Evolutionary conservation across 768 basidiomycete species (phyloP).

Genomic region (Amyloporia xantha): DNA sequence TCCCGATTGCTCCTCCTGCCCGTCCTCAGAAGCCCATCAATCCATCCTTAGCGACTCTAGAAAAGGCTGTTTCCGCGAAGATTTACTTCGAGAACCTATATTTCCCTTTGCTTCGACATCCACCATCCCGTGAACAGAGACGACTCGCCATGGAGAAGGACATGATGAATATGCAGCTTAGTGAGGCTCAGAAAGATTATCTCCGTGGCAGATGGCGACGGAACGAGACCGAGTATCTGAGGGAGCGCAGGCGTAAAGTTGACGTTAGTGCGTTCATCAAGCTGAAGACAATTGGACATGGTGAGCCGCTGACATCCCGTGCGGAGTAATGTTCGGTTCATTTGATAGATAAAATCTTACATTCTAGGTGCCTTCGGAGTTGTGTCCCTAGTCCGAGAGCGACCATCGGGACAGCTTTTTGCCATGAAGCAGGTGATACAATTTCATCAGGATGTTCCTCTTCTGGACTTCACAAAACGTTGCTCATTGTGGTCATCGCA

Average conservation of each 20-base stretch:
- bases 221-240: slow-evolving; percentile 87
- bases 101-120: slow-evolving; percentile 79
- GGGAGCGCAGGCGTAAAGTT: slow-evolving; percentile 77
- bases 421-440: slow-evolving; percentile 89
- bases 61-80: slow-evolving; percentile 87
- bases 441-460: slow-evolving; percentile 16
- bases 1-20: slow-evolving; percentile 23
- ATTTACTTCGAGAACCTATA: slow-evolving; percentile 94
- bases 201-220: slow-evolving; percentile 72
- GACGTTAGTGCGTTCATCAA: slow-evolving; percentile 80
- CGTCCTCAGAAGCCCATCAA: slow-evolving; percentile 54
- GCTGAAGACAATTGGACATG: slow-evolving; percentile 93
- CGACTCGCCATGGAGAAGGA: slow-evolving; percentile 83
- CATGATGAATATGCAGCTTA: slow-evolving; percentile 67
- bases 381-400: slow-evolving; percentile 86
- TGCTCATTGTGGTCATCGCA: background rate
- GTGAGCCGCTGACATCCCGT: slow-evolving; percentile 35
- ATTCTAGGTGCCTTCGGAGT: slow-evolving; percentile 87
- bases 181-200: slow-evolving; percentile 61
- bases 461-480: background rate
- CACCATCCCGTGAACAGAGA: slow-evolving; percentile 81
- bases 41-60: slow-evolving; percentile 86
- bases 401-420: slow-evolving; percentile 69
- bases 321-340: background rate
- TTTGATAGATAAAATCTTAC: slow-evolving; percentile 14